A percentile compares a stretch with the other conserved stretches of the same genome.
Conservation (phyloP, 1,284 basidiomycete genomes). For the Stygiomarasmius scandens region DNA sequence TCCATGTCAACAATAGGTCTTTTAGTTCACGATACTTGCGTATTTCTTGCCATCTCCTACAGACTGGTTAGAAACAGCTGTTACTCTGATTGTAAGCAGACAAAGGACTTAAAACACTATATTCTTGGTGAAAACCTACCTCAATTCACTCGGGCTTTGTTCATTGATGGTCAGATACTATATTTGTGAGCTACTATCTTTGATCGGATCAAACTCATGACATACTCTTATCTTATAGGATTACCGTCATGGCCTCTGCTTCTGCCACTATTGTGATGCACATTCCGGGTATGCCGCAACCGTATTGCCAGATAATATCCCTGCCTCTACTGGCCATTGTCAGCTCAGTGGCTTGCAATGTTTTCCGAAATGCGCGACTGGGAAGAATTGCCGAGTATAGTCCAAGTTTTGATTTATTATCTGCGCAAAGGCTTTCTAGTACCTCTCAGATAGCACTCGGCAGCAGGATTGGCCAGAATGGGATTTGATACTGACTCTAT, state of each 20-base stretch:
- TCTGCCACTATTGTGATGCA: neutral
- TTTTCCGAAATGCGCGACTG: neutral
- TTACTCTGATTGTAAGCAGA: neutral
- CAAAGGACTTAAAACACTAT: neutral
- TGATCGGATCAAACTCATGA: neutral
- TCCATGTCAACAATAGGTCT: neutral
- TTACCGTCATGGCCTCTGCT: neutral
- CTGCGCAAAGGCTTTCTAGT: too few relatives aligned
- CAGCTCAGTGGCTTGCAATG: neutral
- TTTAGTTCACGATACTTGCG: neutral
- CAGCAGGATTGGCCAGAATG: too few relatives aligned
- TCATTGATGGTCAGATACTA: neutral
- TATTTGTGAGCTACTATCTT: neutral
- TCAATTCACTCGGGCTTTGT: neutral
- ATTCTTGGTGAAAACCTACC: neutral
- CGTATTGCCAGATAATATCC: neutral
- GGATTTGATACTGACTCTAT: too few relatives aligned
- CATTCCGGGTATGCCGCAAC: neutral
- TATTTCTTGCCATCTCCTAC: neutral
- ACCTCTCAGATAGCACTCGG: too few relatives aligned
- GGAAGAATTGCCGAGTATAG: too few relatives aligned
- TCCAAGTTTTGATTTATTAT: too few relatives aligned
- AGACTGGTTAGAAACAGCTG: neutral
- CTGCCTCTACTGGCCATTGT: neutral
- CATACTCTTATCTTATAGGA: neutral